These are phyloP conservation scores for Gilbertella persicaria DNA, from an alignment of 371 early-diverging fungal species.

Conservation along the genomic window DNA sequence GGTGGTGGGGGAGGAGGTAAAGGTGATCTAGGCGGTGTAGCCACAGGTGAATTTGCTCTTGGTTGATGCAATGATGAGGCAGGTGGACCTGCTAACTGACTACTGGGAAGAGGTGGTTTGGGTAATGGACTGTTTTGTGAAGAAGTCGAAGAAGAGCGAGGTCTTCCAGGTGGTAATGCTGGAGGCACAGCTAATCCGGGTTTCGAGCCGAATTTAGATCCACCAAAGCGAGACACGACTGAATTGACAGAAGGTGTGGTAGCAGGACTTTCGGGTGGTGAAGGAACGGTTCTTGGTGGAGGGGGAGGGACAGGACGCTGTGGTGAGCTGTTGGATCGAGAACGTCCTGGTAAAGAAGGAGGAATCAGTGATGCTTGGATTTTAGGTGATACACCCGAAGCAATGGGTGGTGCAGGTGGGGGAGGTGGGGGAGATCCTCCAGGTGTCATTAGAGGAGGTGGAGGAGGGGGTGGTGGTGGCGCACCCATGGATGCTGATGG, in stretches of 20 bases:
- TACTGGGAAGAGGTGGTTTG: conserved; percentile 3
- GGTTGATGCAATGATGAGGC: conserved; percentile 8
- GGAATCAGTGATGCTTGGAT: conserved; percentile 20
- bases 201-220: not conserved
- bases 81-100: conserved; percentile 8
- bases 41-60: conserved; percentile 4
- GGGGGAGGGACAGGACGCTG: conserved; percentile 43
- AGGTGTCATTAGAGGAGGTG: conserved; percentile 20
- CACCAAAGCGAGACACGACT: conserved; percentile 6
- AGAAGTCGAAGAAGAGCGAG: conserved; percentile 34
- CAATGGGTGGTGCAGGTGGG: conserved; percentile 17
- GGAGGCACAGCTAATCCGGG: conserved; percentile 40
- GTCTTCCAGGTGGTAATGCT: conserved; percentile 40
- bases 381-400: conserved; percentile 26
- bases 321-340: conserved; percentile 48
- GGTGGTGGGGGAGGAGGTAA: conserved; percentile 12
- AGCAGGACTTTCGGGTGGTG: conserved; percentile 30
- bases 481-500: not conserved
- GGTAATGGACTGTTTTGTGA: conserved; percentile 7
- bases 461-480: conserved; percentile 19
- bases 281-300: conserved; percentile 37
- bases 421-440: conserved; percentile 13
- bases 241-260: conserved; percentile 10
- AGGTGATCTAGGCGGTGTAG: conserved; percentile 25
- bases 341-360: conserved; percentile 37